These are phyloP conservation scores for Candolleomyces efflorescens DNA, from an alignment of 768 basidiomycete species.

Conservation along the genomic window DNA sequence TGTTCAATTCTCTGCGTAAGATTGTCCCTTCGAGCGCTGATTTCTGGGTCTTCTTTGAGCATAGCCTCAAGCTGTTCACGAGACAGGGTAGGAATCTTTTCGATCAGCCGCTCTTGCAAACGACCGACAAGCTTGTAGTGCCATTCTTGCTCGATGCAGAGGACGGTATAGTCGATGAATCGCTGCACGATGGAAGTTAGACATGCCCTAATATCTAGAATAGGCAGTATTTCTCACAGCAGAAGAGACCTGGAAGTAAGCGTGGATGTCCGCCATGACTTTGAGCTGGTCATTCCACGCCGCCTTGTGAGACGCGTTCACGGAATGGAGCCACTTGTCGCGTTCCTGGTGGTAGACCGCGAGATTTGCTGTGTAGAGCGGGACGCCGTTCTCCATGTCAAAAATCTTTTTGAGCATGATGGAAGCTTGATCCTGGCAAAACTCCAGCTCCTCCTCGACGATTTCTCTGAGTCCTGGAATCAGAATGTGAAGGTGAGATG, in stretches of 20 bases:
- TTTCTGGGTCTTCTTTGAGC: slow-evolving; percentile 36
- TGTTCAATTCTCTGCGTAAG: slow-evolving; percentile 22
- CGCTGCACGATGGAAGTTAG: slow-evolving; percentile 31
- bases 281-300: slow-evolving; percentile 28
- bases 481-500: no score
- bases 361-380: slow-evolving; percentile 31
- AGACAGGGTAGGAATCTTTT: slow-evolving; percentile 18
- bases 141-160: slow-evolving; percentile 40
- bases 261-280: slow-evolving; percentile 52
- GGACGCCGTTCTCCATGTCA: slow-evolving; percentile 29
- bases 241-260: slow-evolving; percentile 53
- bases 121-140: slow-evolving; percentile 33
- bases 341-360: slow-evolving; percentile 15
- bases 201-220: neutral
- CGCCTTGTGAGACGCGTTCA: neutral
- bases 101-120: slow-evolving; percentile 32
- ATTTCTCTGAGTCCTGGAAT: no score
- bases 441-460: no score
- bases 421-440: no score
- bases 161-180: slow-evolving; percentile 50
- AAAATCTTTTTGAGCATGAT: slow-evolving; percentile 27
- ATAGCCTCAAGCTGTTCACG: slow-evolving; percentile 18
- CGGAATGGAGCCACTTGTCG: slow-evolving; percentile 15
- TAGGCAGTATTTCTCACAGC: slow-evolving; percentile 31
- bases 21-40: slow-evolving; percentile 24